Conservation (phyloP, 305 asterid species). For the Rubia balearica region DNA sequence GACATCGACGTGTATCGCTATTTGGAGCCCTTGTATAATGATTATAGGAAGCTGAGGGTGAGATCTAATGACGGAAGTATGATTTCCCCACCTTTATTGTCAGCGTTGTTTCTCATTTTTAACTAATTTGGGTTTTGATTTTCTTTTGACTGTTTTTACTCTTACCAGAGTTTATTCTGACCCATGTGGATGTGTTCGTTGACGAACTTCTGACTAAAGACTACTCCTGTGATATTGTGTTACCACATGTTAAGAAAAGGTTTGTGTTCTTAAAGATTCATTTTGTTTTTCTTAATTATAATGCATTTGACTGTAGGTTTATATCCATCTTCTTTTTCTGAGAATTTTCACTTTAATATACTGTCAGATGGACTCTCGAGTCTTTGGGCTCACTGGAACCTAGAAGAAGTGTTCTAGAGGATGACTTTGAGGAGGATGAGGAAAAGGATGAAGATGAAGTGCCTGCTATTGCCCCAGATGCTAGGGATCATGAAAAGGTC, state of each 20-base stretch:
- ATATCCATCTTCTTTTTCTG: conserved; percentile 4
- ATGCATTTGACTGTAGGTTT: no score
- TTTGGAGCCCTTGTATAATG: conserved; percentile 86
- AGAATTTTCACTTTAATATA: conserved; percentile 12
- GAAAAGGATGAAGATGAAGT: conserved; percentile 90
- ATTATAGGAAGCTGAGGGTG: conserved; percentile 75
- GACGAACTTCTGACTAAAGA: conserved; percentile 81
- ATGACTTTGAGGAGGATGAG: conserved; percentile 98
- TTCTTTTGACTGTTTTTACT: background rate
- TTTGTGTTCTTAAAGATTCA: conserved; percentile 16
- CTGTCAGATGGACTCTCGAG: conserved; percentile 71
- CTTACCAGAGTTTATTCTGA: conserved; percentile 54
- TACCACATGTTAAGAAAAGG: conserved; percentile 90
- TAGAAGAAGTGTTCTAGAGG: conserved; percentile 95
- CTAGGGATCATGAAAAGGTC: conserved; percentile 63
- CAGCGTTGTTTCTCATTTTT: background rate
- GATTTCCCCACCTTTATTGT: conserved; percentile 10
- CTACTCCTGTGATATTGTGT: conserved; percentile 83
- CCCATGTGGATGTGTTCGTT: conserved; percentile 83
- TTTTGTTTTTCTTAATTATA: background rate
- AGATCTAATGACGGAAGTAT: conserved; percentile 61
- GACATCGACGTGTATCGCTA: conserved; percentile 84
- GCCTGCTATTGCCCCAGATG: conserved; percentile 47
- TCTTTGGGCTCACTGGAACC: conserved; percentile 60
- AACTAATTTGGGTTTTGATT: background rate